These are phyloP conservation scores for Boletus insuetus DNA, from an alignment of 768 basidiomycete genomes.

Conservation along the genomic window DNA sequence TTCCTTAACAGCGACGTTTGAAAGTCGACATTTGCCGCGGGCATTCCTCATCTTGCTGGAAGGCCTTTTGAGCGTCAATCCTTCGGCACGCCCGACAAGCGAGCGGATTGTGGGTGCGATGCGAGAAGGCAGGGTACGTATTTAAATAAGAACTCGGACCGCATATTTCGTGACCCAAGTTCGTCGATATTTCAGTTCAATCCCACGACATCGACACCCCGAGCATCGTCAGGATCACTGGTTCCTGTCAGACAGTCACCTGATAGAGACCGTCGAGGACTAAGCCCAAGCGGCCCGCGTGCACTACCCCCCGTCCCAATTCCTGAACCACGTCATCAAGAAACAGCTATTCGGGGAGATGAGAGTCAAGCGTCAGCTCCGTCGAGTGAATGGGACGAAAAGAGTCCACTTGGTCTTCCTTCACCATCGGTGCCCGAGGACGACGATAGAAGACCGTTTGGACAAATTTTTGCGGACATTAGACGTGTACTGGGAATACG, in stretches of 20 bases:
- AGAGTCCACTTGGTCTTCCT: constrained; percentile 17
- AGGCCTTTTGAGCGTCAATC: constrained; percentile 59
- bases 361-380: neutral
- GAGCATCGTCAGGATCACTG: constrained; percentile 17
- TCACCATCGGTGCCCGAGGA: constrained; percentile 3
- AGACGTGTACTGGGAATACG: constrained; percentile 5
- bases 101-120: constrained; percentile 71
- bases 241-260: constrained; percentile 22
- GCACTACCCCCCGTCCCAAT: constrained; percentile 17
- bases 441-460: neutral
- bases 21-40: constrained; percentile 68
- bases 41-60: constrained; percentile 73
- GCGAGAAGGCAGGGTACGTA: constrained; percentile 69
- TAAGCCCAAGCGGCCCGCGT: constrained; percentile 5
- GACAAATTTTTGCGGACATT: neutral
- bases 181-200: constrained; percentile 27
- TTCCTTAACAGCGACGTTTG: constrained; percentile 53
- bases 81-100: constrained; percentile 63
- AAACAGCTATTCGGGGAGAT: constrained; percentile 1
- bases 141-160: neutral
- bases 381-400: constrained; percentile 7
- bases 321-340: constrained; percentile 1
- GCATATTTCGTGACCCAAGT: neutral
- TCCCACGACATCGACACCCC: constrained; percentile 11
- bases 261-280: constrained; percentile 10